A percentile compares a stretch with the other conserved stretches of the same genome.
phyloP scores from a whole-genome alignment of 1,284 basidiomycete species.

The Naganishia liquefaciens region DNA sequence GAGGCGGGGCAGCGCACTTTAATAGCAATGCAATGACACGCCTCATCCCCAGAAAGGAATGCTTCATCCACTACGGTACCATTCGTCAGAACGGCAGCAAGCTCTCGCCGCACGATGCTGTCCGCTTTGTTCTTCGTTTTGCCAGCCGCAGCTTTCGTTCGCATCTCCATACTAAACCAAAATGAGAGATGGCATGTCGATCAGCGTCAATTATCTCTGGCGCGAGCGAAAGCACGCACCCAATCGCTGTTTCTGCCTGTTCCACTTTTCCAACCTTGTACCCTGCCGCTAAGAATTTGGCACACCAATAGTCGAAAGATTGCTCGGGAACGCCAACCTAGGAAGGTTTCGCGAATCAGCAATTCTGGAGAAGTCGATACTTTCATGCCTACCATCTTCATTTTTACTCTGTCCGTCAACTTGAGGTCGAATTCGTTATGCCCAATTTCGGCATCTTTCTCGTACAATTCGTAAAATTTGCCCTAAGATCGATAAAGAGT shows the following conservation, averaged over 20 bases:
- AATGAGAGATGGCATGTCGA: conserved; percentile 6
- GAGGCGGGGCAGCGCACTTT: conserved; percentile 59
- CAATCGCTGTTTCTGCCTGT: conserved; percentile 87
- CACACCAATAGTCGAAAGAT: conserved; percentile 70
- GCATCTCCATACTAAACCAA: conserved; percentile 57
- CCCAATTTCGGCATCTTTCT: conserved; percentile 85
- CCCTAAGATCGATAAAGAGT: conserved; percentile 56
- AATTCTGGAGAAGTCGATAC: conserved; percentile 6
- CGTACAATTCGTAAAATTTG: conserved; percentile 71
- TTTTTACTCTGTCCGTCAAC: conserved; percentile 72
- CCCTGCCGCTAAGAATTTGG: conserved; percentile 62
- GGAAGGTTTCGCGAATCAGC: background rate
- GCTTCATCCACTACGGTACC: conserved; percentile 93
- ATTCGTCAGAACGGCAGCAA: conserved; percentile 94
- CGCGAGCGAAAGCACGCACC: conserved; percentile 41
- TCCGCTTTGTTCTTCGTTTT: conserved; percentile 48
- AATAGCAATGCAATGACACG: conserved; percentile 90
- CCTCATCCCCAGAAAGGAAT: conserved; percentile 88
- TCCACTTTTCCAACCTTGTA: conserved; percentile 98
- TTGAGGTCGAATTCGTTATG: conserved; percentile 92
- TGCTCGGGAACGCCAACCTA: conserved; percentile 95
- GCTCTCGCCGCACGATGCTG: conserved; percentile 81
- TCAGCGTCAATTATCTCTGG: background rate
- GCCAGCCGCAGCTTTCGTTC: conserved; percentile 49
- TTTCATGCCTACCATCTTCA: conserved; percentile 80